Evolutionary conservation across 2,329 filamentous ascomycete genomes (phyloP).

Genomic region (Pseudohalonectria lignicola): DNA sequence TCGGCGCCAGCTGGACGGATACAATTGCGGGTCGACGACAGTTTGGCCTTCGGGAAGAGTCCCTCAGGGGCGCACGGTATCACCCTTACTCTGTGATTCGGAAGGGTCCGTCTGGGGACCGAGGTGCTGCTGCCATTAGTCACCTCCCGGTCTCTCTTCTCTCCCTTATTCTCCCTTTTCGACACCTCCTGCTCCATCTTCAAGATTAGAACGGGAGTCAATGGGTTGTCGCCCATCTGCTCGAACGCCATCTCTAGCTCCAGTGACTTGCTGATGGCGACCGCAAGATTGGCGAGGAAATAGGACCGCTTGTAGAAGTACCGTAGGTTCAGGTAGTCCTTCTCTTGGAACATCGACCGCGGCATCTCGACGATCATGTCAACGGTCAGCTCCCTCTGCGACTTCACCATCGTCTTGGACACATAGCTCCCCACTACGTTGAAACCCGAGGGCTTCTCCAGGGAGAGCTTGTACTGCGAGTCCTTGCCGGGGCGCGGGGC

Average conservation of each 20-base stretch:
- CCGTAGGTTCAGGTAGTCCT: constrained; percentile 85
- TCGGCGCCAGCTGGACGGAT: constrained; percentile 45
- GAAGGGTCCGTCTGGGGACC: too few relatives aligned
- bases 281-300: constrained; percentile 74
- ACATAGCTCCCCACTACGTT: constrained; percentile 88
- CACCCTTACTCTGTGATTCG: constrained; percentile 56
- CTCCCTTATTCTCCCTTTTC: constrained; percentile 15
- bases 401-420: constrained; percentile 60
- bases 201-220: constrained; percentile 57
- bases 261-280: constrained; percentile 44
- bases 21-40: constrained; percentile 58
- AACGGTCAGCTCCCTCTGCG: constrained; percentile 44
- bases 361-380: constrained; percentile 90
- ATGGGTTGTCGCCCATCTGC: constrained; percentile 58
- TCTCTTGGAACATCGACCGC: constrained; percentile 69
- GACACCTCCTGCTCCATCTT: constrained; percentile 18
- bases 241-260: constrained; percentile 50
- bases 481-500: constrained; percentile 66
- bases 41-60: constrained; percentile 61
- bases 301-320: constrained; percentile 94
- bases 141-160: too few relatives aligned
- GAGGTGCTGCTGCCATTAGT: constrained; percentile 7
- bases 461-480: constrained; percentile 72
- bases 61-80: constrained; percentile 61
- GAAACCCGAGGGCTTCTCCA: constrained; percentile 62